These are phyloP conservation scores for Meyerozyma sp. DNA, from an alignment of 1,139 yeast species.

Conservation along the genomic window DNA sequence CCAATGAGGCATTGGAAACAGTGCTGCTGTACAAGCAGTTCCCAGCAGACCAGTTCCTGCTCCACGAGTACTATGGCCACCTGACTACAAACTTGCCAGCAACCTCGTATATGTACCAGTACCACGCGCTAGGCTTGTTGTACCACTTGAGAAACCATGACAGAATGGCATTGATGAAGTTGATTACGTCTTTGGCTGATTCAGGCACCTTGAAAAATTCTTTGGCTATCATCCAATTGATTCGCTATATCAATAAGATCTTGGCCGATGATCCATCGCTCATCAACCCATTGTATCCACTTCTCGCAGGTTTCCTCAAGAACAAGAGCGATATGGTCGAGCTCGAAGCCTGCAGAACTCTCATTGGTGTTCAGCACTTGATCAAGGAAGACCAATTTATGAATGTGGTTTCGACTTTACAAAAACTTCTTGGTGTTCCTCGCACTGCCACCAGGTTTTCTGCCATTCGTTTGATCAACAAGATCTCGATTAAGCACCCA, in stretches of 20 bases:
- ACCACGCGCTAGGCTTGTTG: conserved; percentile 89
- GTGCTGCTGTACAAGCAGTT: conserved; percentile 64
- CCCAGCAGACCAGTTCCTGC: conserved; percentile 51
- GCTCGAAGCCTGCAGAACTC: conserved; percentile 86
- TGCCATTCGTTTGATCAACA: conserved; percentile 85
- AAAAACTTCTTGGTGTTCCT: conserved; percentile 78
- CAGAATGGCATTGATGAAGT: conserved; percentile 87
- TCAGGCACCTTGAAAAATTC: conserved; percentile 62
- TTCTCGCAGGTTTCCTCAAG: conserved; percentile 65
- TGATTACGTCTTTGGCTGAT: conserved; percentile 74
- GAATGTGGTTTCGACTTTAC: conserved; percentile 66
- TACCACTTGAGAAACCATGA: conserved; percentile 88
- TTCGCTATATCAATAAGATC: conserved; percentile 73
- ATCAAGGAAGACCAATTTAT: conserved; percentile 59
- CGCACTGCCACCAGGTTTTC: conserved; percentile 88
- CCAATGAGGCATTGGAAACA: conserved; percentile 90
- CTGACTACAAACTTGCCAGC: conserved; percentile 51
- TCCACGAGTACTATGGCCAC: conserved; percentile 50
- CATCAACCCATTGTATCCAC: conserved; percentile 53
- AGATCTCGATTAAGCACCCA: conserved; percentile 77
- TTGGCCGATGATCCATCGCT: conserved; percentile 55
- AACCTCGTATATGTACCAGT: conserved; percentile 82
- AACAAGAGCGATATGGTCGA: conserved; percentile 89
- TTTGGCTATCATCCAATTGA: conserved; percentile 77
- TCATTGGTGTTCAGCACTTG: conserved; percentile 56